Evolutionary conservation across 768 basidiomycete genomes (phyloP).

Genomic region (Boletus edulis): DNA sequence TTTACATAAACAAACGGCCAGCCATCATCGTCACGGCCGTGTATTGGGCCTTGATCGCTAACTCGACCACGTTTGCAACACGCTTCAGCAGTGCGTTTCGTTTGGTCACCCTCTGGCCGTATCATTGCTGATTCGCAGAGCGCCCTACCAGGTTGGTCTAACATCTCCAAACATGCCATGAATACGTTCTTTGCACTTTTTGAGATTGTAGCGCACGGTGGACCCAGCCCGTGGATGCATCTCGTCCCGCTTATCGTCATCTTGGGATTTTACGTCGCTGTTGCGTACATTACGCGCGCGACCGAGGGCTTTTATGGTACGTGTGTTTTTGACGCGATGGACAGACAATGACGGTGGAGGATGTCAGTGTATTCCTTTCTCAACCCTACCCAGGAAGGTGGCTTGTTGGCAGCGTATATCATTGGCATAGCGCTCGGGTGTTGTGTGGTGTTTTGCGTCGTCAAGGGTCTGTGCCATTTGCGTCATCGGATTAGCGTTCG

Average conservation of each 20-base stretch:
- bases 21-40: slow-evolving; percentile 65
- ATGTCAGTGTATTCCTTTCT: slow-evolving; percentile 64
- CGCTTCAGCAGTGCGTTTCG: slow-evolving; percentile 37
- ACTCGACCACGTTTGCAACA: slow-evolving; percentile 39
- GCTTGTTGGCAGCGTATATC: slow-evolving; percentile 57
- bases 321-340: slow-evolving; percentile 17
- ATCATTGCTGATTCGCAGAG: neutral
- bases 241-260: slow-evolving; percentile 46
- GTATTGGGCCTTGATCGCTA: slow-evolving; percentile 56
- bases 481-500: slow-evolving; percentile 35
- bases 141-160: slow-evolving; percentile 48
- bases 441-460: slow-evolving; percentile 49
- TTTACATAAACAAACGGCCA: slow-evolving; percentile 20
- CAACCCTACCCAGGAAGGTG: slow-evolving; percentile 44
- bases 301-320: slow-evolving; percentile 65
- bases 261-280: slow-evolving; percentile 55
- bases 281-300: slow-evolving; percentile 65
- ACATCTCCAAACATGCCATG: slow-evolving; percentile 58
- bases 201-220: slow-evolving; percentile 57
- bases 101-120: neutral
- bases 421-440: slow-evolving; percentile 55
- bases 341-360: slow-evolving; percentile 1
- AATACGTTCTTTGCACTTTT: slow-evolving; percentile 56
- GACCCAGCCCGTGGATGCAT: slow-evolving; percentile 51
- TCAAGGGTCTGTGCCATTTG: slow-evolving; percentile 39